Base-by-base conservation (phyloP, 805 yeast genomes). In the Kuraishia capsulata region DNA sequence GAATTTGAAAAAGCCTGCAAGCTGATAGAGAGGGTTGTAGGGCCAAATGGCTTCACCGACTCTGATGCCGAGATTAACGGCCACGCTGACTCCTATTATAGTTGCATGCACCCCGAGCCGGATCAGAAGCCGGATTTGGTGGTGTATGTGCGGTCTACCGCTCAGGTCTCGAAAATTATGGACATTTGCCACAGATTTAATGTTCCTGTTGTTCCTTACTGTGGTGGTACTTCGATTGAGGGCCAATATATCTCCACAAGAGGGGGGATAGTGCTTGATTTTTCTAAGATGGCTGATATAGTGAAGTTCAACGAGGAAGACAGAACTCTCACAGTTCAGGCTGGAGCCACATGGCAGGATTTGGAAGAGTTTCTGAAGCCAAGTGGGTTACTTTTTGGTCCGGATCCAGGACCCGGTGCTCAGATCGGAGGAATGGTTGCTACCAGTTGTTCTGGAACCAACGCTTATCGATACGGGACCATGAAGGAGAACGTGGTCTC, bases 391-490 rank as follows among this genome's bases (percentile, higher is more conserved):
- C 48, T 84, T 51, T 79, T 84, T 53, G 92, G 92, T 0, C 82
- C 83, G 11, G 90, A 82, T 54, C 82, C 66, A 1, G 89, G 89
- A 34, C 88, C 90, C 19, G 87, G 87, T 39, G 92, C 90, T 1
- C 69, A 77, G 44, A 77, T 84, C 39, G 84, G 86, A 29, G 94
- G 94, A 4, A 80, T 81, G 76, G 74, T 78, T 33, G 81, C 79
- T 6, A 81, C 85, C 20, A 78, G 81, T 25, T 82, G 90, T 42
- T 81, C 89, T 0, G 94, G 94, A 5, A 80, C 90, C 3, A 79
- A 82, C 48, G 89, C 90, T 20, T 76, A 78, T 19, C 58, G 85
- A 35, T 83, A 81, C 48, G 94, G 94, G 16, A 84, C 90, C n/a
- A 81, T 83, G 78, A 75, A 78, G 52, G 88, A 83, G 54, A 78